Evolutionary conservation across 306 rosid genomes (phyloP), one percentile per base, ranked within the genome.

Genomic region (Cotoneaster glaucophyllus): DNA sequence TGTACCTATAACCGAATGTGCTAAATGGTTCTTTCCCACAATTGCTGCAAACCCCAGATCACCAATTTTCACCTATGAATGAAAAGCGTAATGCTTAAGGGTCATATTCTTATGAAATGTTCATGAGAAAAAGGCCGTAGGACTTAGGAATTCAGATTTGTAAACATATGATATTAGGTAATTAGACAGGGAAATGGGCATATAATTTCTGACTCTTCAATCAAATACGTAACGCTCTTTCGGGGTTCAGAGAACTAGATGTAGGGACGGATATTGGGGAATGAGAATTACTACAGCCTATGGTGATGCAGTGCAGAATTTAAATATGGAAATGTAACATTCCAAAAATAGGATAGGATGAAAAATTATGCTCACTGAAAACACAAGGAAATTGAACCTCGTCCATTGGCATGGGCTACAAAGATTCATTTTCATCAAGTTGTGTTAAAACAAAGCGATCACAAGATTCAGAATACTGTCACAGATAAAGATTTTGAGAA

Each of bases 41-140:
- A 92, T 85, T 50, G 98, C 90, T 56, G 97, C 98, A 80, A 94
- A 83, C 34, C 98, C 98, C 29, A 94, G 88, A 81, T 94, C 98
- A 37, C 97, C 97, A 56, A 91, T 89, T 79, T 92, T 92, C 74
- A 94, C 90, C 96, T 92, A 26, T 54, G 80, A 29, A 74, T 77
- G 50, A 24, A 71, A 32, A 21, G 25, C 59, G 76, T 28, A 56
- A 71, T 25, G 52, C 21, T 74, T 66, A 41, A 72, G 53, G 74
- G 17, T 21, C 57, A 48, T 26, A 45, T 4, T 39, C 25, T 9
- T 28, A 3, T 43, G 21, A 28, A 7, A 17, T 15, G 28, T 11
- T 39, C 73, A 25, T 26, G 56, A 73, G 53, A 73, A 19, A 48
- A 71, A 24, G 45, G 17, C 32, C 19, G 34, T 22, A 22, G 14